Evolutionary conservation across 2,329 filamentous ascomycete species (phyloP).

Genomic region (Penicillium sp.): DNA sequence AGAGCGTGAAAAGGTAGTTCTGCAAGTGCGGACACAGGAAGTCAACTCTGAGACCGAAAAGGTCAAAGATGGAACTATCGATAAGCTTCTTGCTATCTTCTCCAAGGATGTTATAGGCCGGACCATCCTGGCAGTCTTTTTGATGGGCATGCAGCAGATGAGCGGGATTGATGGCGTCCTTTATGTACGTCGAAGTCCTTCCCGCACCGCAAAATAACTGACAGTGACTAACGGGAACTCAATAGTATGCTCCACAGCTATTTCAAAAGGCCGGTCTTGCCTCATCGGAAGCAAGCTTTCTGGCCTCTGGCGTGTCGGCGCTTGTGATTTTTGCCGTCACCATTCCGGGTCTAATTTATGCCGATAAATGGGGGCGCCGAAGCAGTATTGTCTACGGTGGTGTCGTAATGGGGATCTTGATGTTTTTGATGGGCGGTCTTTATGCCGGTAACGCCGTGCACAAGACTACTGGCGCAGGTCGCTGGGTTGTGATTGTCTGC

Average conservation of each 20-base stretch:
- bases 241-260: slow-evolving; percentile 58
- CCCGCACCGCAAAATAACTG: not conserved
- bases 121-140: slow-evolving; percentile 54
- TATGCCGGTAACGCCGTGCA: slow-evolving; percentile 33
- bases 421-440: slow-evolving; percentile 34
- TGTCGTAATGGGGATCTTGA: slow-evolving; percentile 43
- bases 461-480: slow-evolving; percentile 22
- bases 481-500: slow-evolving; percentile 27
- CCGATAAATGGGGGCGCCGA: slow-evolving; percentile 57
- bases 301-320: slow-evolving; percentile 60
- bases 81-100: slow-evolving; percentile 33
- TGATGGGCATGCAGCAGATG: slow-evolving; percentile 59
- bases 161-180: slow-evolving; percentile 62
- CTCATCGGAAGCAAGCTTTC: slow-evolving; percentile 53
- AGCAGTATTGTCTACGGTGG: slow-evolving; percentile 56
- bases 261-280: slow-evolving; percentile 59
- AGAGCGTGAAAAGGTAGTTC: slow-evolving; percentile 48
- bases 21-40: slow-evolving; percentile 21
- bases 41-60: not conserved
- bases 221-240: not conserved
- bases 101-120: slow-evolving; percentile 44
- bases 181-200: slow-evolving; percentile 41
- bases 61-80: slow-evolving; percentile 2
- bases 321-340: slow-evolving; percentile 58
- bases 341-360: slow-evolving; percentile 54